A percentile compares a stretch with the other conserved stretches of the same genome.
Conservation (phyloP, 805 yeast genomes). For the Nematodospora valgi region DNA sequence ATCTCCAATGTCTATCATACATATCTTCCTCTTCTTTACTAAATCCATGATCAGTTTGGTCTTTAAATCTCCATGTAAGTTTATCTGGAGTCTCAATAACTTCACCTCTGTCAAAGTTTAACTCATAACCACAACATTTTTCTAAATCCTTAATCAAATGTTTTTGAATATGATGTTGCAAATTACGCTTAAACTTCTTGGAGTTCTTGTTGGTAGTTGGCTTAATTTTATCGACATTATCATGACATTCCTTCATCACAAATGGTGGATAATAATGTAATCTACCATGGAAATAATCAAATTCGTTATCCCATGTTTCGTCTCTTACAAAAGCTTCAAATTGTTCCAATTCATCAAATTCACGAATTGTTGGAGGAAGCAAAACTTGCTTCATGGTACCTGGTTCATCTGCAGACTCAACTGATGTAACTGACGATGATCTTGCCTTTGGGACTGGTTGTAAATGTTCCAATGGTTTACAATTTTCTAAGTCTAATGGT, state of each 20-base stretch:
- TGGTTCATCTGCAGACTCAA: constrained; percentile 30
- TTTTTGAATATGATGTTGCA: constrained; percentile 71
- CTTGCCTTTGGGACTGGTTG: constrained; percentile 37
- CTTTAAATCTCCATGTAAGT: constrained; percentile 63
- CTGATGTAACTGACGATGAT: constrained; percentile 36
- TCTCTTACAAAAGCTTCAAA: constrained; percentile 65
- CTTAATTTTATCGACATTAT: constrained; percentile 67
- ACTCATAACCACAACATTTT: constrained; percentile 54
- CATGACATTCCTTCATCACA: constrained; percentile 60
- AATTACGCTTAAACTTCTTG: constrained; percentile 66
- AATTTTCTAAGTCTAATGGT: constrained; percentile 35
- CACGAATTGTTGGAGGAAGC: constrained; percentile 40
- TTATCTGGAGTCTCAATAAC: constrained; percentile 48
- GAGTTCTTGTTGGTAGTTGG: constrained; percentile 70
- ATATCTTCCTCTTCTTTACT: constrained; percentile 42
- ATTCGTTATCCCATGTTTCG: constrained; percentile 76
- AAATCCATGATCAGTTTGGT: constrained; percentile 55
- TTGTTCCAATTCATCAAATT: constrained; percentile 59
- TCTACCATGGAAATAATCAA: constrained; percentile 64
- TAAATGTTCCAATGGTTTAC: constrained; percentile 37
- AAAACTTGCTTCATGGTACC: constrained; percentile 23
- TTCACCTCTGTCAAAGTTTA: constrained; percentile 47
- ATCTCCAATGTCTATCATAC: constrained; percentile 57
- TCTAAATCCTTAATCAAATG: constrained; percentile 67
- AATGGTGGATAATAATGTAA: constrained; percentile 72